Evolutionary conservation across 1,139 yeast genomes (phyloP).

Genomic region (Protomyces inundatus): DNA sequence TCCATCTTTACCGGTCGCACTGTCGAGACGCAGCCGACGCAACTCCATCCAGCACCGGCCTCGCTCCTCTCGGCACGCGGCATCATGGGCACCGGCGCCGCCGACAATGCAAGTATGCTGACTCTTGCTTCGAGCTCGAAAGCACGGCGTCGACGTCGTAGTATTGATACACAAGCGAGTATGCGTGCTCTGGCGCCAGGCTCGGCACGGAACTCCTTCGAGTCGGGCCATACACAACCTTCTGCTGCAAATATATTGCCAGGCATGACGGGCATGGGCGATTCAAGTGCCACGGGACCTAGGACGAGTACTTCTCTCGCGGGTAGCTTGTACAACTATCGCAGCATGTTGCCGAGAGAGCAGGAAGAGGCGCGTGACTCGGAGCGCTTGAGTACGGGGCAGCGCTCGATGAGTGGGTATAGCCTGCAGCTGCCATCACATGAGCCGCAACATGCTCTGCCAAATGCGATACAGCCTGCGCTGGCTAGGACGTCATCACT

Average conservation of each 20-base stretch:
- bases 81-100: conserved; percentile 4
- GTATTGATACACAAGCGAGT: conserved; percentile 17
- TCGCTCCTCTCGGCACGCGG: conserved; percentile 9
- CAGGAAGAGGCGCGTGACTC: background rate
- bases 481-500: background rate
- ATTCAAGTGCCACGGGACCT: background rate
- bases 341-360: background rate
- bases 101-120: conserved; percentile 19
- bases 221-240: background rate
- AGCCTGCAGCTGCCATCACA: background rate
- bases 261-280: background rate
- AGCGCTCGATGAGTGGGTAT: background rate
- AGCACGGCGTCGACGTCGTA: conserved; percentile 8
- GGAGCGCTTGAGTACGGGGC: background rate
- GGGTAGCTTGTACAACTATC: background rate
- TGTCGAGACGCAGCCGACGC: conserved; percentile 15
- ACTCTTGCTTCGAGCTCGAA: conserved; percentile 19
- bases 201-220: conserved; percentile 17
- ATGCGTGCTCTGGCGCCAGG: conserved; percentile 22
- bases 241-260: background rate
- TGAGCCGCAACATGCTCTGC: background rate
- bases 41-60: background rate
- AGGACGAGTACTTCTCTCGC: background rate
- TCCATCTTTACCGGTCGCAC: conserved; percentile 14
- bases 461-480: background rate